Evolutionary conservation across 352 stramenopile species (phyloP).

Genomic region (Pythium phragmiticola): DNA sequence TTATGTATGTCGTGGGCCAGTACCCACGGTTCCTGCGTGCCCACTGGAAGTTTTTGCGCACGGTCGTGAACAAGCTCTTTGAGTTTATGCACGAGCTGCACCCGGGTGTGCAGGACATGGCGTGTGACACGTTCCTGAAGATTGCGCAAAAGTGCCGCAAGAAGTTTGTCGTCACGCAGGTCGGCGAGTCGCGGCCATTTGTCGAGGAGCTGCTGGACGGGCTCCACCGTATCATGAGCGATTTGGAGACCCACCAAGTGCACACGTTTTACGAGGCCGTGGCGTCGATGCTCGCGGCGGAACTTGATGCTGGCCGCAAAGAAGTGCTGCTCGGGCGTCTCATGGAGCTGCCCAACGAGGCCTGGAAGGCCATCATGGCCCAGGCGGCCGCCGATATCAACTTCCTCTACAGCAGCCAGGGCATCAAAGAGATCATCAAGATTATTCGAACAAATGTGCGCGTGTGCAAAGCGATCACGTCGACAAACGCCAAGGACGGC

Average conservation of each 20-base stretch:
- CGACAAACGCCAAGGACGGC: constrained; percentile 24
- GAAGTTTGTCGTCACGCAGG: constrained; percentile 97
- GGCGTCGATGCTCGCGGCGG: constrained; percentile 84
- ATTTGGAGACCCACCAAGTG: constrained; percentile 98
- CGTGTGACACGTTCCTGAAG: constrained; percentile 99
- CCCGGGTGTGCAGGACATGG: constrained; percentile 99
- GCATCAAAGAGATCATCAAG: constrained; percentile 95
- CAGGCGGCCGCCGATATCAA: constrained; percentile 74
- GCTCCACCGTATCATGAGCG: constrained; percentile 94
- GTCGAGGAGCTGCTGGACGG: constrained; percentile 96
- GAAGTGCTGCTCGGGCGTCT: constrained; percentile 90
- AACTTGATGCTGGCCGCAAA: constrained; percentile 81
- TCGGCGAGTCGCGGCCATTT: constrained; percentile 92
- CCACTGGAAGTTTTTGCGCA: constrained; percentile 99
- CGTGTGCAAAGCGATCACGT: constrained; percentile 91
- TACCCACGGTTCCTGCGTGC: constrained; percentile 99
- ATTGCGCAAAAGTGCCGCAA: constrained; percentile 97
- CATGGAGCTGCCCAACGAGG: constrained; percentile 96
- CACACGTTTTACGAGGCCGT: constrained; percentile 99
- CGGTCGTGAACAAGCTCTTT: constrained; percentile 99
- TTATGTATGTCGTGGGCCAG: constrained; percentile 99
- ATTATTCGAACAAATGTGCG: constrained; percentile 98
- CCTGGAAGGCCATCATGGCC: constrained; percentile 86
- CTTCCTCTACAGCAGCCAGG: constrained; percentile 72
- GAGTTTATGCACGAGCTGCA: constrained; percentile 99